Base-by-base conservation (phyloP, 495 filamentous ascomycete species). In the Elasticomyces elasticus region DNA sequence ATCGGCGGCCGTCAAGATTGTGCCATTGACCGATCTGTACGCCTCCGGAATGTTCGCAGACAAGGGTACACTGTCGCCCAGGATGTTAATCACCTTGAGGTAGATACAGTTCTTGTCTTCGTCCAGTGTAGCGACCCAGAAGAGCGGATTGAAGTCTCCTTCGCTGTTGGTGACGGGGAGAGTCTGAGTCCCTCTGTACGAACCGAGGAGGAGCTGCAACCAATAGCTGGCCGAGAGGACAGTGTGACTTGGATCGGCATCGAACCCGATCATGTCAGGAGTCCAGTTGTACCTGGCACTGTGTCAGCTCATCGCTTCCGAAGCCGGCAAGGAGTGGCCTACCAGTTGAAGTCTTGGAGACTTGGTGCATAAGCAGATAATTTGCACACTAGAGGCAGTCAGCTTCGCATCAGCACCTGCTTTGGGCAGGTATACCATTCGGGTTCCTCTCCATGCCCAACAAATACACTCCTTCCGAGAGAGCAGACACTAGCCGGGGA, bases 341-440 rank as follows among this genome's bases (percentile, higher is more conserved):
- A 77, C 28, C 56, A 64, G 51, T 75, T 72, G 23, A 76, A 47
- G 62, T 77, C 76, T 65, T 72, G 66, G 40, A 76, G 60, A 51
- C 65, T 68, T 0, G 75, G 76, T 4, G 76, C 74, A 66, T 40
- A 40, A 5, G 35, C 15, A 17, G 35, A 12, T 17, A 40, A 13
- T 40, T 40, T 40, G 35, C 35, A 40, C 35, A 40, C 35, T 40
- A 40, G 74, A 69, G 4, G 52, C 58, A 19, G 49, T 31, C 30
- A 59, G 52, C 7, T 56, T n/a, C 35, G 13, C 3, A 40, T n/a
- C 35, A 40, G n/a, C n/a, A n/a, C n/a, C n/a, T n/a, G n/a, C n/a
- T n/a, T n/a, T n/a, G n/a, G n/a, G 22, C 65, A 61, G 30, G 62
- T 52, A n/a, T 17, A 40, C 35, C 35, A 51, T 71, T 58, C 1